Base-by-base conservation (phyloP, 1,284 basidiomycete genomes). In the Phellopilus nigrolimitatus region DNA sequence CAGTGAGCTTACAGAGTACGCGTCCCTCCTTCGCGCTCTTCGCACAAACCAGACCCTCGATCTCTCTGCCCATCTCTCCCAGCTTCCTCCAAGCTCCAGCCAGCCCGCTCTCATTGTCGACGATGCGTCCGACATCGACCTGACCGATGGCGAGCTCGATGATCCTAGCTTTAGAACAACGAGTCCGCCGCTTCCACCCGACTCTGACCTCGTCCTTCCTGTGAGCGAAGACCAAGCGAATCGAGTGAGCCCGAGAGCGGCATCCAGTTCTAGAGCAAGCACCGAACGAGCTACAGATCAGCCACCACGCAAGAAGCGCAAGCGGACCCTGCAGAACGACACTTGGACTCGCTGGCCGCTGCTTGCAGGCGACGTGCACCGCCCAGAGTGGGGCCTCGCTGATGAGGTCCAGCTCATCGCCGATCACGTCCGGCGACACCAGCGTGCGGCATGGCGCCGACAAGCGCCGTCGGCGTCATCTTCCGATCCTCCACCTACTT, bases 341-440 rank as follows among this genome's bases (percentile, higher is more conserved):
- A 68, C 66, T 4, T 84, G 81, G 82, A 83, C 80, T 1, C 74
- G 80, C 15, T 86, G 83, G 83, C 83, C 83, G 3, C 71, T 84
- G 25, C 71, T 76, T 7, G 57, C 70, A 2, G 68, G 71, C n/a
- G 80, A 84, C 54, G 71, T 83, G 1, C 68, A 71, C 33, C 64
- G 71, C 7, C 80, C 83, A 0, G 77, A 83, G 63, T 86, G 78
- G 78, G 64, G 63, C 21, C 66, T 84, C 9, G 70, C 76, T 42
- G 82, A 85, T 51, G 83, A 86, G 62, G 67, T 85, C 15, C 65
- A 65, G 19, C 60, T 67, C 4, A 61, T 80, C 28, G 71, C 73
- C 5, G 58, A 66, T 24, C 63, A 60, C 44, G 54, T 56, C 9
- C 36, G n/a, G n/a, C n/a, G n/a, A n/a, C n/a, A n/a, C n/a, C n/a